Percentiles rank a stretch among this genome's conserved stretches.
These are phyloP conservation scores for Angophora floribunda DNA, from an alignment of 345 rosid genomes.

Conservation along the genomic window DNA sequence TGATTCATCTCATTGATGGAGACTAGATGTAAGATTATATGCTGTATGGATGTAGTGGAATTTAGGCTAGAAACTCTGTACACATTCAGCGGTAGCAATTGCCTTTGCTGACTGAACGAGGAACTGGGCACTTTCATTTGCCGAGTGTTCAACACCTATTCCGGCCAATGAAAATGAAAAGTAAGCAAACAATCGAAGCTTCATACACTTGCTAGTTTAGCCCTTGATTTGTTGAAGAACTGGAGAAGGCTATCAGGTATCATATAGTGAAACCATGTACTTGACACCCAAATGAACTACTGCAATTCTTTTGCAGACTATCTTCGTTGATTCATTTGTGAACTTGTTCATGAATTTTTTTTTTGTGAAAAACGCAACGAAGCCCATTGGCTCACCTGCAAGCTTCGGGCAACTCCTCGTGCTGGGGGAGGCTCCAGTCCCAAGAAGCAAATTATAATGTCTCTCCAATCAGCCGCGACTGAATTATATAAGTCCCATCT, in stretches of 20 bases:
- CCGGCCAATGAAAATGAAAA: accelerated
- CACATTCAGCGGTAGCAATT: not conserved
- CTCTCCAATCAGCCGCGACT: constrained; percentile 21
- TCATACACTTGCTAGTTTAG: not conserved
- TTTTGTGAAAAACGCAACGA: not conserved
- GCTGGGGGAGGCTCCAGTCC: constrained; percentile 17
- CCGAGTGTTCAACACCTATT: not conserved
- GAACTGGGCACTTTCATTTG: not conserved
- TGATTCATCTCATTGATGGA: not conserved
- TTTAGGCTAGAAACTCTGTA: no score
- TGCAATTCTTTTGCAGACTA: not conserved
- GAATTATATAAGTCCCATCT: not conserved
- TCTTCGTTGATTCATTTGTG: accelerated
- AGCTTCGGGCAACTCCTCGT: constrained; percentile 7
- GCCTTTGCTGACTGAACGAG: not conserved
- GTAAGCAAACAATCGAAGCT: not conserved
- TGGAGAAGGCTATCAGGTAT: not conserved
- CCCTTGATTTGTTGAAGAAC: not conserved
- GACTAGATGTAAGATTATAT: not conserved
- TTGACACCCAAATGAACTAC: not conserved
- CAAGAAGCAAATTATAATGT: constrained; percentile 7
- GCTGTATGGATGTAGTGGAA: not conserved
- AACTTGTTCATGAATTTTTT: not conserved
- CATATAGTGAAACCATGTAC: not conserved
- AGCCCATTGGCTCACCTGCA: not conserved